Percentiles rank a stretch among this genome's conserved stretches.
These are phyloP conservation scores for Magnusiomyces suaveolens DNA, from an alignment of 1,139 yeast genomes.

Conservation along the genomic window DNA sequence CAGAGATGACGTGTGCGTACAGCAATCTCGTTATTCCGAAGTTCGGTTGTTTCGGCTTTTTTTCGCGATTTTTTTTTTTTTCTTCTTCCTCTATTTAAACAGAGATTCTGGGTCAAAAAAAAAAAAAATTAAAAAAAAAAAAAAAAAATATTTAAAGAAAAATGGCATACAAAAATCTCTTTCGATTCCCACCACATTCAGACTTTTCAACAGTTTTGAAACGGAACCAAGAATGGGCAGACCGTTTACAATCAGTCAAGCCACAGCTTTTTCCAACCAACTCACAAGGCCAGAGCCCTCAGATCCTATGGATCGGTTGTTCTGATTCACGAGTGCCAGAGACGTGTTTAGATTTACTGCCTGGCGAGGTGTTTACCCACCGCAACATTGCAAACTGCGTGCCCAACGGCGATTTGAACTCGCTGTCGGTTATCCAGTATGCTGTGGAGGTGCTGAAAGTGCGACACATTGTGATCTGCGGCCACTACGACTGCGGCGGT, in stretches of 20 bases:
- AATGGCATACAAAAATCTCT: conserved; percentile 16
- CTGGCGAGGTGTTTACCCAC: conserved; percentile 93
- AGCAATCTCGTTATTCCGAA: too few relatives aligned
- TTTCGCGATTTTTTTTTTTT: too few relatives aligned
- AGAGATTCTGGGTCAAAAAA: too few relatives aligned
- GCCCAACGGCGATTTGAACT: conserved; percentile 59
- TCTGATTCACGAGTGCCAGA: conserved; percentile 91
- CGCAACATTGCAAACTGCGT: conserved; percentile 85
- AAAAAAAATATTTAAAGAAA: neutral
- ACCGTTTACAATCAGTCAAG: conserved; percentile 46
- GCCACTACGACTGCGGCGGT: conserved; percentile 97
- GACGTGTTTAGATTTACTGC: conserved; percentile 58
- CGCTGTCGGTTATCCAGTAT: conserved; percentile 78
- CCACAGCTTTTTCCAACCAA: conserved; percentile 60
- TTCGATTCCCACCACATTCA: conserved; percentile 27
- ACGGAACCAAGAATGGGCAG: conserved; percentile 62
- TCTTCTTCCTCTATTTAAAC: too few relatives aligned
- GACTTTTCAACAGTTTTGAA: conserved; percentile 50
- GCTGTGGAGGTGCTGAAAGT: conserved; percentile 85
- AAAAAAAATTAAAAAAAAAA: too few relatives aligned
- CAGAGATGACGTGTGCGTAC: too few relatives aligned
- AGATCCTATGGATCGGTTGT: conserved; percentile 93
- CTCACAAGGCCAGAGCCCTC: conserved; percentile 83
- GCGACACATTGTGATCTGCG: conserved; percentile 76
- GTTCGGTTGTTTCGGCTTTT: too few relatives aligned